Base-by-base conservation (phyloP, 345 rosid species). In the Syzygium aqueum region DNA sequence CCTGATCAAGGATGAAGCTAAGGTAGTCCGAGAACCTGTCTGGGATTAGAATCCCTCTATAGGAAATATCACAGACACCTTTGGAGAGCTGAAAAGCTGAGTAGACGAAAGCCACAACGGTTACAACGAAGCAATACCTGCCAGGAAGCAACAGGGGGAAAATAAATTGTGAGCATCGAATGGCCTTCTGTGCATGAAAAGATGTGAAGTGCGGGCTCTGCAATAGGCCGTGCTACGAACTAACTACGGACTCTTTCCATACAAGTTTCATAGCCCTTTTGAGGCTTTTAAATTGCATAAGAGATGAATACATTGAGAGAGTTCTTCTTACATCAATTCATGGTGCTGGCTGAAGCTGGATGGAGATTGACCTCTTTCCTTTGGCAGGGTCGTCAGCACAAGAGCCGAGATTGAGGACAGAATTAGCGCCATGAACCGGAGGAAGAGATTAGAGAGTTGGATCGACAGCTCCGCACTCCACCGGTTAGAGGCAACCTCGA, bases 1-100 rank as follows among this genome's bases (percentile, higher is more conserved):
- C 98, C 94, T 95, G 97, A 88, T 95, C 98, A 51, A 95, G 91
- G 51, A 92, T 85, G 90, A 96, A 95, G 91, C 94, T 93, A 25
- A 87, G 73, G 89, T 93, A 92, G 86, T 97, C 97, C 2, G 95
- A 96, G 86, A 92, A 86, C 91, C 61, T 89, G 87, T 95, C 97
- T 53, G 98, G 90, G 86, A 96, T 92, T 51, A 94, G 84, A 88
- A 95, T 85, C 80, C 98, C 98, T 90, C 92, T 93, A 86, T 93
- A 91, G 82, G 96, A 90, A 67, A 93, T 90, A 82, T 94, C 99
- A 59, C 95, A 94, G 30, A 93, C 86, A 49, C 95, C 98, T 94
- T 95, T 95, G 87, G 92, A 91, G 86, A 95, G 93, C 90, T 96
- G 98, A 84, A 94, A 92, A 89, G 90, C 92, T 33, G 97, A 88